A percentile compares a stretch with the other conserved stretches of the same genome.
These are phyloP conservation scores for Torulaspora quercuum DNA, from an alignment of 805 yeast species.

Conservation along the genomic window DNA sequence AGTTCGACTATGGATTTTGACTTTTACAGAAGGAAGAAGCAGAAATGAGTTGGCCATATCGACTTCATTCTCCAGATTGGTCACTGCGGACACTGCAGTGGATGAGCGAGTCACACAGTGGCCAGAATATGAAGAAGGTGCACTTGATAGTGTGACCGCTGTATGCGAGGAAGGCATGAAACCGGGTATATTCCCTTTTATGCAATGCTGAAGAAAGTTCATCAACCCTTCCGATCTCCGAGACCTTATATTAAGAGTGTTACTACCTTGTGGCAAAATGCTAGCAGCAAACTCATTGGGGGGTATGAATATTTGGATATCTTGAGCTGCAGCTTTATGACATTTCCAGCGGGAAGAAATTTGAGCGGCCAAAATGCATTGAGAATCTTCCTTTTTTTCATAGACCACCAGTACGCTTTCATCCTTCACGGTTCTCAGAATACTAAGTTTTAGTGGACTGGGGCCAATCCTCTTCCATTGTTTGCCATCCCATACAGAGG, in stretches of 20 bases:
- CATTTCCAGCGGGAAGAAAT: constrained; percentile 25
- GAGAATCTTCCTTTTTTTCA: constrained; percentile 9
- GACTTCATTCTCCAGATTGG: constrained; percentile 1
- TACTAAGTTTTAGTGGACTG: constrained; percentile 8
- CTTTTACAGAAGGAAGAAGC: constrained; percentile 25
- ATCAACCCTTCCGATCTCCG: constrained; percentile 21
- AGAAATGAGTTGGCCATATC: constrained; percentile 13
- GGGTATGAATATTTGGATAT: constrained; percentile 30
- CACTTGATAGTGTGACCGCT: constrained; percentile 26
- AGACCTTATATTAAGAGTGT: constrained; percentile 28
- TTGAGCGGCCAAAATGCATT: constrained; percentile 18
- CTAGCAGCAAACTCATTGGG: constrained; percentile 14
- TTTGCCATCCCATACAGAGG: constrained; percentile 28
- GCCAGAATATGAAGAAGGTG: constrained; percentile 23
- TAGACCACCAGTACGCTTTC: constrained; percentile 15
- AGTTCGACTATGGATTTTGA: constrained; percentile 21
- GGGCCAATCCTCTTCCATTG: constrained; percentile 25
- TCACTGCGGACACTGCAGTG: constrained; percentile 11
- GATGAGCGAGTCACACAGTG: constrained; percentile 15
- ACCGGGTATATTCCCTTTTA: constrained; percentile 18
- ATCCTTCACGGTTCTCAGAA: constrained; percentile 11
- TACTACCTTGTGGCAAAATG: constrained; percentile 11
- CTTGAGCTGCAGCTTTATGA: constrained; percentile 32
- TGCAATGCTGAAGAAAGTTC: constrained; percentile 25
- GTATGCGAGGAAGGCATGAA: constrained; percentile 28